phyloP scores from a whole-genome alignment of 495 filamentous ascomycete genomes.

The Neurospora discreta region DNA sequence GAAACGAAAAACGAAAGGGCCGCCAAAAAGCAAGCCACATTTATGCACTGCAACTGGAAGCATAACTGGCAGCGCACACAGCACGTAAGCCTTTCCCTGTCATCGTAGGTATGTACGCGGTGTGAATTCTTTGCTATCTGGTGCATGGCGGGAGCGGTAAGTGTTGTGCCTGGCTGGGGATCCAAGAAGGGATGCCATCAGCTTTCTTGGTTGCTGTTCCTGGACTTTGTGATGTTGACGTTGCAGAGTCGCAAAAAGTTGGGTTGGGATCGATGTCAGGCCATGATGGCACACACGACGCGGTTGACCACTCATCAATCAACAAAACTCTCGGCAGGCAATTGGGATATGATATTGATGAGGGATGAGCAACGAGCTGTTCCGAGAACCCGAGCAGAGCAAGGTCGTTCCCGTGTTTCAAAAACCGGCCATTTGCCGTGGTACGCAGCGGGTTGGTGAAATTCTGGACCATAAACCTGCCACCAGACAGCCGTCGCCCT shows the following conservation, averaged over 20 bases:
- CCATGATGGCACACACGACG: neutral
- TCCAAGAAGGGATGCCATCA: neutral
- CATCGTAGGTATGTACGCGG: neutral
- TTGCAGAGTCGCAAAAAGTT: neutral
- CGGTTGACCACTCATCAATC: neutral
- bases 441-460: constrained; percentile 1
- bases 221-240: neutral
- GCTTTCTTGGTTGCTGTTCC: neutral
- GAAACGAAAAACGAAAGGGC: neutral
- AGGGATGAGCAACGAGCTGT: neutral
- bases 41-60: neutral
- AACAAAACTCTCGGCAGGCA: neutral
- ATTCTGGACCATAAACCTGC: neutral
- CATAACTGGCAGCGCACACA: neutral
- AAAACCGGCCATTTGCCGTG: constrained; percentile 9
- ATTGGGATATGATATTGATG: neutral
- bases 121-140: neutral
- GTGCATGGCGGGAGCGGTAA: neutral
- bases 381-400: neutral
- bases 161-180: neutral
- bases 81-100: neutral
- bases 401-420: constrained; percentile 8
- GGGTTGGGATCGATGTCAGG: neutral
- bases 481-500: neutral
- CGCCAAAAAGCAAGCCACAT: neutral